A percentile compares a stretch with the other conserved stretches of the same genome.
Evolutionary conservation across 1,139 yeast species (phyloP).

Genomic region (Yamadazyma kanchanaburiensis): DNA sequence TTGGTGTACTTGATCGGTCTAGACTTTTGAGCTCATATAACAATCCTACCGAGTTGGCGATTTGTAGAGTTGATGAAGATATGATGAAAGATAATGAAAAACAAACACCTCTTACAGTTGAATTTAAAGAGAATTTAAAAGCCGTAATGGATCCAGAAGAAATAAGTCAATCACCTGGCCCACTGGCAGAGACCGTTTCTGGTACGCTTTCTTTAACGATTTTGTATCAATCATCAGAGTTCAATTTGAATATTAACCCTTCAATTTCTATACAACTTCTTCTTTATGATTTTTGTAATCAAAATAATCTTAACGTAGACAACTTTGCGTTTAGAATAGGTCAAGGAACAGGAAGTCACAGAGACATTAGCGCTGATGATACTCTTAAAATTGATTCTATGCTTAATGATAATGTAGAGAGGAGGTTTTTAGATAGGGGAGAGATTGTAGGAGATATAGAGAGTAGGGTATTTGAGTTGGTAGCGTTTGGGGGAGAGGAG

Average conservation of each 20-base stretch:
- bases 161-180: no score
- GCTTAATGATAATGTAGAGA: conserved; percentile 2
- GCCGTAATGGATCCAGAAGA: no score
- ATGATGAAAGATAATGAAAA: conserved; percentile 36
- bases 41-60: conserved; percentile 60
- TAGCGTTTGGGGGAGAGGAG: no score
- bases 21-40: conserved; percentile 56
- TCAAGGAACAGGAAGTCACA: no score
- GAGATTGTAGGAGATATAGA: conserved; percentile 21
- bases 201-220: no score
- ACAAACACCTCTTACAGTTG: conserved; percentile 53
- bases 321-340: conserved; percentile 22
- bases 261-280: conserved; percentile 33
- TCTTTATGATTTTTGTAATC: conserved; percentile 29
- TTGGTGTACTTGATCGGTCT: conserved; percentile 63
- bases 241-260: no score
- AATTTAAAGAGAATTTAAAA: conserved; percentile 27
- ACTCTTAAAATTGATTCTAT: conserved; percentile 10
- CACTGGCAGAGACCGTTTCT: no score
- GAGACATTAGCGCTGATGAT: conserved; percentile 4
- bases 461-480: conserved; percentile 20
- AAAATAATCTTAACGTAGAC: conserved; percentile 24
- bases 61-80: conserved; percentile 43
- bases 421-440: conserved; percentile 14
- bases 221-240: no score